Conservation (phyloP, 306 rosid genomes). For the Quercus agrifolia region DNA sequence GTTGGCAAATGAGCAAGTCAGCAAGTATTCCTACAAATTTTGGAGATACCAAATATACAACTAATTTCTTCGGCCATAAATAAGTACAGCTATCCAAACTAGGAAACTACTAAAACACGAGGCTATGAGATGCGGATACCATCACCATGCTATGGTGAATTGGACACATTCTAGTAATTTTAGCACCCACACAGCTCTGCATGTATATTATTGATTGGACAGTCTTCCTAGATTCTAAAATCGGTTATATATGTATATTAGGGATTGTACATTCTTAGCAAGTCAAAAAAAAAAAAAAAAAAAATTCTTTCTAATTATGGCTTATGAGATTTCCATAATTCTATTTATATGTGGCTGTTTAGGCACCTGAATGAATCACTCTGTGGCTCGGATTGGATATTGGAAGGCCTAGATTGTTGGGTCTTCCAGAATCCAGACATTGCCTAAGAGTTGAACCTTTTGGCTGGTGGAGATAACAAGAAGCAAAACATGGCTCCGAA, state of each 20-base stretch:
- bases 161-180: neutral
- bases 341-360: neutral
- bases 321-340: too few relatives aligned
- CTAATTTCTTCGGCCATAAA: neutral
- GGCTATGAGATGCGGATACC: neutral
- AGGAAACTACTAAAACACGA: neutral
- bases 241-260: neutral
- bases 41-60: neutral
- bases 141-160: neutral
- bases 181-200: neutral
- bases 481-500: constrained; percentile 5
- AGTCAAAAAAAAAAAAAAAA: neutral
- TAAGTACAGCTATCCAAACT: neutral
- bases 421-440: neutral
- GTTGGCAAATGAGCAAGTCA: neutral
- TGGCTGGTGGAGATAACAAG: neutral
- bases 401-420: neutral
- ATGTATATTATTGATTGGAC: neutral
- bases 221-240: neutral
- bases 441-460: neutral
- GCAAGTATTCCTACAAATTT: neutral
- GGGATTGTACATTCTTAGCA: neutral
- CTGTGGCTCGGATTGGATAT: neutral
- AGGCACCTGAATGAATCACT: neutral
- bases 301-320: neutral